Conservation (phyloP, 352 stramenopile species). For the Pythium aristosporum region DNA sequence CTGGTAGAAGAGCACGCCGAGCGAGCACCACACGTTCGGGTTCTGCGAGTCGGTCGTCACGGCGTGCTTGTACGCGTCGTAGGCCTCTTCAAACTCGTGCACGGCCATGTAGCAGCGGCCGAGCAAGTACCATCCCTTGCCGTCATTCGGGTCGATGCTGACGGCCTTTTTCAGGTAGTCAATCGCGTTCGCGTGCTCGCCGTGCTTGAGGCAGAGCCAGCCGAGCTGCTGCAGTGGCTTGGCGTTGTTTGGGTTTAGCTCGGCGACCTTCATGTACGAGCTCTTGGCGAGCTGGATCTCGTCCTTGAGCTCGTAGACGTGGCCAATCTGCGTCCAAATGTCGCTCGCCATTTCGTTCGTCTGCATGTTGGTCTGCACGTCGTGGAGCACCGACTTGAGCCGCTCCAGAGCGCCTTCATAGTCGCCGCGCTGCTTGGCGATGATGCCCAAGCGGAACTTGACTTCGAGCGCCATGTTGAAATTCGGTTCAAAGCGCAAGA, state of each 20-base stretch:
- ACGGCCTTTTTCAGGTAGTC: conserved; percentile 86
- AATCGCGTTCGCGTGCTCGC: conserved; percentile 79
- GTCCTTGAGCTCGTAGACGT: conserved; percentile 87
- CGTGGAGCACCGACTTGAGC: conserved; percentile 79
- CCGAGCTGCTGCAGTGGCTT: conserved; percentile 83
- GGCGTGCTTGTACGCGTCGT: conserved; percentile 89
- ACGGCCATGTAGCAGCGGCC: conserved; percentile 91
- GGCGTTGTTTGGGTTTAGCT: conserved; percentile 83
- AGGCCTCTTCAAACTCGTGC: conserved; percentile 88
- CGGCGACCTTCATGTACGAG: conserved; percentile 83
- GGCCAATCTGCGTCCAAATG: conserved; percentile 86
- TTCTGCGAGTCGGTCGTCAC: conserved; percentile 89
- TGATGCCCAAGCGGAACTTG: conserved; percentile 85
- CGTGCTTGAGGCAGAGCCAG: conserved; percentile 85
- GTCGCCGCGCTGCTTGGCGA: conserved; percentile 80
- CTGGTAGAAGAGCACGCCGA: conserved; percentile 91
- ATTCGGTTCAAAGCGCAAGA: conserved; percentile 82
- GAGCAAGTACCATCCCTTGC: conserved; percentile 89
- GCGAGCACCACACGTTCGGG: conserved; percentile 90
- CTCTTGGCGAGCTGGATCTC: conserved; percentile 84
- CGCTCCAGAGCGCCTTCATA: conserved; percentile 80
- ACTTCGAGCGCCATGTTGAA: conserved; percentile 88
- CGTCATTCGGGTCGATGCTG: conserved; percentile 74
- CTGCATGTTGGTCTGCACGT: conserved; percentile 79
- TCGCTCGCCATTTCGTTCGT: conserved; percentile 84